A percentile compares a stretch with the other conserved stretches of the same genome.
Evolutionary conservation across 2,329 filamentous ascomycete species (phyloP).

Genomic region (Epichloe aotearoae): DNA sequence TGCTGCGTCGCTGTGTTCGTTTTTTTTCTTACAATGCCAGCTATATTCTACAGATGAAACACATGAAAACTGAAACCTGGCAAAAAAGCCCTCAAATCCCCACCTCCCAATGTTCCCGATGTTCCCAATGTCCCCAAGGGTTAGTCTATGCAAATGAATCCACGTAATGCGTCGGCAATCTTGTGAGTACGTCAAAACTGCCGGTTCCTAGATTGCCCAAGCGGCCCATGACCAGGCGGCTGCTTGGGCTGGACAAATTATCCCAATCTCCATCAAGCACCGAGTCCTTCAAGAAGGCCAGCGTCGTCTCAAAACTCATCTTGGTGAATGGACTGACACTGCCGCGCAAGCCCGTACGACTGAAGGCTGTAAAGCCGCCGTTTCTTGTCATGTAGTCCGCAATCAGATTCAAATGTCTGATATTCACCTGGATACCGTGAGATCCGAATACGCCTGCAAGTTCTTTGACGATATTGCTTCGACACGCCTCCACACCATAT

Average conservation of each 20-base stretch:
- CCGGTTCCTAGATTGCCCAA: slow-evolving; percentile 79
- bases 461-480: slow-evolving; percentile 75
- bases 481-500: slow-evolving; percentile 90
- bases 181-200: slow-evolving; percentile 73
- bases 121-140: no score
- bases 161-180: slow-evolving; percentile 37
- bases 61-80: no score
- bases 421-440: slow-evolving; percentile 87
- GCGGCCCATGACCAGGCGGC: slow-evolving; percentile 76
- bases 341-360: slow-evolving; percentile 72
- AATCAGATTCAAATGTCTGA: slow-evolving; percentile 86
- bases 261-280: slow-evolving; percentile 85
- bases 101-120: no score
- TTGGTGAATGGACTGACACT: slow-evolving; percentile 90
- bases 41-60: no score
- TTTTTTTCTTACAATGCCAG: no score
- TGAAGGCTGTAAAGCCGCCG: slow-evolving; percentile 83
- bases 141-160: neutral
- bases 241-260: slow-evolving; percentile 71
- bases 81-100: neutral
- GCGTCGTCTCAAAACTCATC: slow-evolving; percentile 98
- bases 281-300: slow-evolving; percentile 85
- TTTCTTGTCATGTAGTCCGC: slow-evolving; percentile 96
- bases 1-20: no score
- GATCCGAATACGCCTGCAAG: slow-evolving; percentile 73